Evolutionary conservation across 2,329 filamentous ascomycete species (phyloP).

Genomic region (Hypoxylon sp.): DNA sequence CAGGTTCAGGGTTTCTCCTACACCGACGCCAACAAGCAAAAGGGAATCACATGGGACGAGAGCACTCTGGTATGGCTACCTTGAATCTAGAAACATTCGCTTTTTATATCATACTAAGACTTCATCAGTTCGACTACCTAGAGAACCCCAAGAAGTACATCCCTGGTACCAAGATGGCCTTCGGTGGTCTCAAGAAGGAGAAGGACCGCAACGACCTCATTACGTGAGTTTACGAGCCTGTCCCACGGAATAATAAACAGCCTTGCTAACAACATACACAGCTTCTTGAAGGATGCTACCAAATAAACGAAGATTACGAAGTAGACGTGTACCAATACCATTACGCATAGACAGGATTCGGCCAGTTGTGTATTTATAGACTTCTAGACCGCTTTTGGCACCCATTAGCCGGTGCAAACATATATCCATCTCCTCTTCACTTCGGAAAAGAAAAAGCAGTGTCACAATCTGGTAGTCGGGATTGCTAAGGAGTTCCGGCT

Average conservation of each 20-base stretch:
- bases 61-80: conserved; percentile 77
- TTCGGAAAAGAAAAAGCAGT: conserved; percentile 12
- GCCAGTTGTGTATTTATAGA: conserved; percentile 48
- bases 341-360: conserved; percentile 45
- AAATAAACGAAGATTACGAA: conserved; percentile 61
- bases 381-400: conserved; percentile 45
- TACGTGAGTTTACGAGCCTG: conserved; percentile 73
- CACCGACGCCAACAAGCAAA: conserved; percentile 99
- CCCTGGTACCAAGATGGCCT: conserved; percentile 99
- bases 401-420: conserved; percentile 39
- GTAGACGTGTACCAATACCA: conserved; percentile 49
- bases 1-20: conserved; percentile 92
- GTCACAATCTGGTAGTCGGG: conserved; percentile 15
- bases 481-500: conserved; percentile 34
- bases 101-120: too few species aligned
- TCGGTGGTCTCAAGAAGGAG: conserved; percentile 99
- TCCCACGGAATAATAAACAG: not conserved
- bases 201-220: conserved; percentile 99
- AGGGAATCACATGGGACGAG: conserved; percentile 89
- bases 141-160: conserved; percentile 99
- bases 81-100: not conserved
- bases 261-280: conserved; percentile 42
- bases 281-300: conserved; percentile 75
- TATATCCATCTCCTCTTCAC: conserved; percentile 47
- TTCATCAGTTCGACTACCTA: conserved; percentile 86